Conservation (phyloP, 164 flowering plant genomes). For the Piper longum region DNA sequence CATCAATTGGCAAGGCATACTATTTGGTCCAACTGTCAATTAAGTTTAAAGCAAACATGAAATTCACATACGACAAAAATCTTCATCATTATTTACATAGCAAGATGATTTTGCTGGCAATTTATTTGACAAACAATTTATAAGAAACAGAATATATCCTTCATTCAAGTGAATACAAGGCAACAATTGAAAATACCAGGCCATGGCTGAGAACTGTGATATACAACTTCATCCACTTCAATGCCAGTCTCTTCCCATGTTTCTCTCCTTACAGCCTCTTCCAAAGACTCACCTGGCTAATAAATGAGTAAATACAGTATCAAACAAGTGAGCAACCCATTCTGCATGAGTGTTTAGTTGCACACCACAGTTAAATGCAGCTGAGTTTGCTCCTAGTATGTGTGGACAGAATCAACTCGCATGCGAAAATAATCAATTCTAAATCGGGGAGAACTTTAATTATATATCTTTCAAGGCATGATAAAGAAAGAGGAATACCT, state of each 20-base stretch:
- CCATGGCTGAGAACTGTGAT: conserved; percentile 99
- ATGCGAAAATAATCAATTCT: neutral
- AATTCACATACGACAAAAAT: no score
- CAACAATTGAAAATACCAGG: conserved; percentile 43
- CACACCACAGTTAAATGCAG: no score
- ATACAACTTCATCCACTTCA: conserved; percentile 90
- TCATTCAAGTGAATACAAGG: neutral
- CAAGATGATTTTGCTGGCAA: no score
- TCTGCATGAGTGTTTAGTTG: neutral
- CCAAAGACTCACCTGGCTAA: conserved; percentile 99
- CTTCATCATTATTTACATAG: neutral
- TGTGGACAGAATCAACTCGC: neutral
- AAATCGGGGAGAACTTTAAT: neutral
- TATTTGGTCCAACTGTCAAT: conserved; percentile 71
- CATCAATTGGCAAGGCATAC: conserved; percentile 98
- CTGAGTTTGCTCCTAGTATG: no score
- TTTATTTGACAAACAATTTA: no score
- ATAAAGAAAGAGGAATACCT: conserved; percentile 27
- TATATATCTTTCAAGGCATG: neutral
- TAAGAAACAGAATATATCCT: no score
- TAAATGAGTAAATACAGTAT: conserved; percentile 4
- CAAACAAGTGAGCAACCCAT: neutral
- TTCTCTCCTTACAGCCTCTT: conserved; percentile 96
- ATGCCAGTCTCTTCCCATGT: conserved; percentile 95
- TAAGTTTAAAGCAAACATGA: neutral